A percentile compares a stretch with the other conserved stretches of the same genome.
These are phyloP conservation scores for Ophiostoma sp. DNA, from an alignment of 2,329 filamentous ascomycete genomes.

Conservation along the genomic window DNA sequence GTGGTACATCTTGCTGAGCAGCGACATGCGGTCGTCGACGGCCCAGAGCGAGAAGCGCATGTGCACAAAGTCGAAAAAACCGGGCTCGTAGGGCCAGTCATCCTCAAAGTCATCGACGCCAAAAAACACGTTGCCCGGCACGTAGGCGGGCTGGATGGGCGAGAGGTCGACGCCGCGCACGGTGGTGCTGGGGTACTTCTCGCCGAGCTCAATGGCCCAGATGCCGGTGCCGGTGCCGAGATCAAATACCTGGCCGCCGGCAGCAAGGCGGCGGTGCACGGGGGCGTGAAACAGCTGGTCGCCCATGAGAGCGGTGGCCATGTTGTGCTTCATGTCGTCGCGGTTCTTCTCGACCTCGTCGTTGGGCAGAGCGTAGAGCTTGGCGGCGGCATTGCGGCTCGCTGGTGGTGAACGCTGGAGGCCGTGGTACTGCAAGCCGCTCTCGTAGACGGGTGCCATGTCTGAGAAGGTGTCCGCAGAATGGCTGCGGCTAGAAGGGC, in stretches of 20 bases:
- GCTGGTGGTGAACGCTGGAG: conserved; percentile 28
- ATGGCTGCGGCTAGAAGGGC: conserved; percentile 26
- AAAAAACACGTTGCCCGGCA: conserved; percentile 48
- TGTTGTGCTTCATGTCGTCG: conserved; percentile 39
- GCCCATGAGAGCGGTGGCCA: conserved; percentile 35
- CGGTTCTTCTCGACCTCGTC: conserved; percentile 40
- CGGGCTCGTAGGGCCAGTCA: conserved; percentile 42
- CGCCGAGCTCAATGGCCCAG: conserved; percentile 50
- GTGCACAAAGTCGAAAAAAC: conserved; percentile 46
- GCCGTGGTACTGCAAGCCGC: conserved; percentile 36
- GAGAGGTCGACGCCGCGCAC: conserved; percentile 49
- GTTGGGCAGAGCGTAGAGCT: conserved; percentile 35
- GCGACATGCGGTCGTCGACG: conserved; percentile 38
- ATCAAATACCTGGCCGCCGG: conserved; percentile 41
- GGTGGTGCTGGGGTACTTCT: conserved; percentile 40
- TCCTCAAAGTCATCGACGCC: conserved; percentile 49
- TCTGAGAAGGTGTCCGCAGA: conserved; percentile 11
- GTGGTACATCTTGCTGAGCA: conserved; percentile 41
- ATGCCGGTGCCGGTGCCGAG: conserved; percentile 48
- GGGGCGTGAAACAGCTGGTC: conserved; percentile 43
- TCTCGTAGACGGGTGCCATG: conserved; percentile 32
- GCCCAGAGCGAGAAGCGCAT: conserved; percentile 44
- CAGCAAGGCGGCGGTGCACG: conserved; percentile 35
- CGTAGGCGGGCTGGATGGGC: conserved; percentile 48
- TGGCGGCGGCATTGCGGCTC: conserved; percentile 25